Conservation (phyloP, 495 filamentous ascomycete genomes). For the Trichoderma gamsii region DNA sequence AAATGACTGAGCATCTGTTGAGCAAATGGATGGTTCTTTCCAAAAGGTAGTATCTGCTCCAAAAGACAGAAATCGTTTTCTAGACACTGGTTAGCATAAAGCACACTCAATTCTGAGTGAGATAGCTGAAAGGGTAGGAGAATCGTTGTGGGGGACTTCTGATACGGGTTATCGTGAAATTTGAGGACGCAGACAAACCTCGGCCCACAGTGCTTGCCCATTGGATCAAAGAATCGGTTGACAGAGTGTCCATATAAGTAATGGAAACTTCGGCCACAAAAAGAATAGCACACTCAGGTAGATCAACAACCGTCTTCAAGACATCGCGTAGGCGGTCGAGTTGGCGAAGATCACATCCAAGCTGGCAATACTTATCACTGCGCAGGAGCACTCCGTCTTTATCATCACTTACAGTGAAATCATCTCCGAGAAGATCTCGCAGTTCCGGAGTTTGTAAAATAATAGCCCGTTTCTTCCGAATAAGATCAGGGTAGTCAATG, state of each 20-base stretch:
- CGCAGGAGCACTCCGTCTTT: conserved; percentile 45
- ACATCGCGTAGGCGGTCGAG: conserved; percentile 50
- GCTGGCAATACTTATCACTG: conserved; percentile 65
- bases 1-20: conserved; percentile 84
- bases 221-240: conserved; percentile 63
- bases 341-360: conserved; percentile 77
- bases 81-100: conserved; percentile 16
- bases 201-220: conserved; percentile 48
- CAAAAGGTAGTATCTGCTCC: conserved; percentile 79
- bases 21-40: conserved; percentile 74
- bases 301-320: conserved; percentile 49
- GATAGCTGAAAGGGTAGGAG: not conserved
- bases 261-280: conserved; percentile 86
- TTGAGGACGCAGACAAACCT: conserved; percentile 28
- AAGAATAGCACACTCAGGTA: conserved; percentile 55
- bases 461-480: conserved; percentile 63
- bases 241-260: conserved; percentile 79
- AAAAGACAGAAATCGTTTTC: conserved; percentile 68
- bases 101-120: too few relatives aligned
- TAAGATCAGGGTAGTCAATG: conserved; percentile 79
- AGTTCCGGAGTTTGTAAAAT: conserved; percentile 58
- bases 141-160: not conserved
- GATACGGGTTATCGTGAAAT: not conserved
- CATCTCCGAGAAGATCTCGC: conserved; percentile 39
- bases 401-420: conserved; percentile 40